Base-by-base conservation (phyloP, 768 basidiomycete species). In the Trametes meyenii region DNA sequence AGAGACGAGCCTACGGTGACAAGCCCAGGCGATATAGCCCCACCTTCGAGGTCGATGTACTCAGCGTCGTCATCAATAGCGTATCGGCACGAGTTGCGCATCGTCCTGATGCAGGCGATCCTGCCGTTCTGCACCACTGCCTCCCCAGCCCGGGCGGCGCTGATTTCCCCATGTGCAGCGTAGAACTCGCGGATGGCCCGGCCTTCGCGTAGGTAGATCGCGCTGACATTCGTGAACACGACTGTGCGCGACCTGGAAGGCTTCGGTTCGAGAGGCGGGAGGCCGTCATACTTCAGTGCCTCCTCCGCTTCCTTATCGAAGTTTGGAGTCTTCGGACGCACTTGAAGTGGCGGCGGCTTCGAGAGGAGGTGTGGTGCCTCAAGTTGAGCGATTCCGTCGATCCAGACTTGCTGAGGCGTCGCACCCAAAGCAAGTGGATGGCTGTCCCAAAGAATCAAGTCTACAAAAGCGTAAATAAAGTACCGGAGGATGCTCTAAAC, bases 371-470 rank as follows among this genome's bases (percentile, higher is more conserved):
- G 70, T 2, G 86, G 80, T 2, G 73, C 68, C 46, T 76, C 68
- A 2, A 89, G 67, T 67, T 96, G 93, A 0, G 88, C 70, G 50
- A 94, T 88, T 3, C 93, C 94, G 67, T 96, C 93, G 61, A 94
- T 91, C 74, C 82, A 92, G 10, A 92, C 90, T 76, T 94, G 91
- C 51, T 81, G 79, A 4, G 92, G 92, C 0, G 90, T 86, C 21
- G 91, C 90, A 21, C 90, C 90, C 12, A 94, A 77, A 0, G 84
- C 77, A 16, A 95, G 79, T 1, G 92, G 92, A 72, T 92, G 90
- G 39, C 83, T 85, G 66, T 89, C 88, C 87, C 88, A 89, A 2
- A 92, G 68, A 14, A 92, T 86, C 51, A 92, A 46, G 74, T 93
- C 88, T 89, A 62, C 8, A n/a, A 19, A 49, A 1, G 14, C 36